A percentile compares a stretch with the other conserved stretches of the same genome.
These are phyloP conservation scores for Neoboletus subvelutipes DNA, from an alignment of 768 basidiomycete genomes.

Conservation along the genomic window DNA sequence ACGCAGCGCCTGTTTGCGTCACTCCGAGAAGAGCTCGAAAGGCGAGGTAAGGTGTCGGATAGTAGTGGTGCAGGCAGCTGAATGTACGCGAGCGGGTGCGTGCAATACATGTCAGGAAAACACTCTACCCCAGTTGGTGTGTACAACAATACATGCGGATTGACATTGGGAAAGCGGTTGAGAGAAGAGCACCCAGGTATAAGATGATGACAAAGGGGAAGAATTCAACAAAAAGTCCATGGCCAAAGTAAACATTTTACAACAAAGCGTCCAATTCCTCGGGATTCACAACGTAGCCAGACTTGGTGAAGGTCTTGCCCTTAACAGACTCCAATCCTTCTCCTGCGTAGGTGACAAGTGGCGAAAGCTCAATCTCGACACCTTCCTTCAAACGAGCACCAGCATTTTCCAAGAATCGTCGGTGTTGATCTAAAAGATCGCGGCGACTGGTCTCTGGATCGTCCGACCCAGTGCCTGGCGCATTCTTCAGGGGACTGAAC, in stretches of 20 bases:
- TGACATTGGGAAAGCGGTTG: neutral
- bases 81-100: conserved; percentile 20
- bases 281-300: conserved; percentile 61
- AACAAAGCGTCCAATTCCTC: conserved; percentile 73
- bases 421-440: conserved; percentile 88
- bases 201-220: neutral
- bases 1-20: conserved; percentile 80
- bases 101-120: conserved; percentile 17
- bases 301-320: conserved; percentile 76
- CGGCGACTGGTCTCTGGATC: conserved; percentile 87
- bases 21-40: conserved; percentile 81
- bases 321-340: conserved; percentile 82
- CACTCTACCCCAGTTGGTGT: conserved; percentile 13
- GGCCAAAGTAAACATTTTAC: conserved; percentile 31
- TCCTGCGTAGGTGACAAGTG: conserved; percentile 85
- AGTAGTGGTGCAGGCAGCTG: conserved; percentile 44
- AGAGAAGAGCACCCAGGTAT: neutral
- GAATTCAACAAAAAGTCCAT: conserved; percentile 7
- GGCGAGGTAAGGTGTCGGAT: conserved; percentile 54
- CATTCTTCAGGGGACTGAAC: conserved; percentile 97
- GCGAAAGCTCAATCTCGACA: conserved; percentile 89
- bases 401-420: conserved; percentile 73
- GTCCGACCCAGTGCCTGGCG: conserved; percentile 87
- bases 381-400: conserved; percentile 73
- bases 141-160: conserved; percentile 7